These are phyloP conservation scores for Silene latifolia DNA, from an alignment of 148 eudicot genomes.

Conservation along the genomic window DNA sequence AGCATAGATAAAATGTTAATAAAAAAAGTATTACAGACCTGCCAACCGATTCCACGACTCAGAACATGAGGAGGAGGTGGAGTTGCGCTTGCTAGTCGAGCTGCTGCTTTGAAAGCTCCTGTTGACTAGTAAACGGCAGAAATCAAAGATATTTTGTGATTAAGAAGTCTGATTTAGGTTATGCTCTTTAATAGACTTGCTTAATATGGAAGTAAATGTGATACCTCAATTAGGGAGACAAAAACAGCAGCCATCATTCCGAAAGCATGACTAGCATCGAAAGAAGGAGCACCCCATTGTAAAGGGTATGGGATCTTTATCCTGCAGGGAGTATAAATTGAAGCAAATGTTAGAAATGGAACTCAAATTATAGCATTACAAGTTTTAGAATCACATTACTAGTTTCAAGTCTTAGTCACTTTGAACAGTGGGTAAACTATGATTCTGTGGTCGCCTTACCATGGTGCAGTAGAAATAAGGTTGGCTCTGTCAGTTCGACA, in stretches of 20 bases:
- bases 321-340: conserved; percentile 40
- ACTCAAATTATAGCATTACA: too few species aligned
- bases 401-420: neutral
- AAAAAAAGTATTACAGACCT: conserved; percentile 40
- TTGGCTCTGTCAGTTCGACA: conserved; percentile 87
- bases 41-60: conserved; percentile 99
- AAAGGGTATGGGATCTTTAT: conserved; percentile 94
- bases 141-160: neutral
- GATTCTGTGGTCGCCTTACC: conserved; percentile 41
- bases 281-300: conserved; percentile 99
- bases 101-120: conserved; percentile 91
- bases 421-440: neutral
- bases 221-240: conserved; percentile 90
- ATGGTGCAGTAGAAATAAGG: conserved; percentile 91
- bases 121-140: conserved; percentile 54
- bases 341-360: neutral
- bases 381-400: neutral
- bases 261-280: conserved; percentile 88
- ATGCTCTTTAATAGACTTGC: neutral
- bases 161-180: neutral
- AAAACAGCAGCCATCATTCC: conserved; percentile 99
- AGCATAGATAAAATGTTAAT: neutral
- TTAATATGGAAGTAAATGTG: neutral
- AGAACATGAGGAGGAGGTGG: conserved; percentile 99
- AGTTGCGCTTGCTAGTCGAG: conserved; percentile 96